Evolutionary conservation across 306 rosid genomes (phyloP).

Genomic region (Castanopsis chinensis): DNA sequence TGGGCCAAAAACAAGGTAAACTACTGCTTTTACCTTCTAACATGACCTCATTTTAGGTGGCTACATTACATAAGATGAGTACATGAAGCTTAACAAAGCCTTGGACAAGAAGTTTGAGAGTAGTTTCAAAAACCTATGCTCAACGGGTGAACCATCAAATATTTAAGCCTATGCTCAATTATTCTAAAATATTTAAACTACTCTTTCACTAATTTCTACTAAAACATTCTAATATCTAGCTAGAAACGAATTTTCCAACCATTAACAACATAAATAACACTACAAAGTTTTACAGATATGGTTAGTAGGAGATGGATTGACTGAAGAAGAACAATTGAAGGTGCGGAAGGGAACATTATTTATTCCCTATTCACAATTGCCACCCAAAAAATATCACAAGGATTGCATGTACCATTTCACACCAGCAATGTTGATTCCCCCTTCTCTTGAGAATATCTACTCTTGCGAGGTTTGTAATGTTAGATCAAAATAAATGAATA

Average conservation of each 20-base stretch:
- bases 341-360: constrained; percentile 70
- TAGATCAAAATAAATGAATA: no score
- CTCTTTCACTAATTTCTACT: no score
- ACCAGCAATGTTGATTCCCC: constrained; percentile 66
- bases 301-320: constrained; percentile 64
- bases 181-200: no score
- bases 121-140: constrained; percentile 29
- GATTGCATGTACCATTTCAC: constrained; percentile 67
- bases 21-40: no score
- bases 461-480: constrained; percentile 63
- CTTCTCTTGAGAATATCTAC: constrained; percentile 47
- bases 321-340: constrained; percentile 48
- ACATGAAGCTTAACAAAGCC: constrained; percentile 39
- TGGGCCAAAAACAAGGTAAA: not conserved
- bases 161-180: no score
- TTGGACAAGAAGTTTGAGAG: constrained; percentile 5
- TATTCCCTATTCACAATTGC: constrained; percentile 65
- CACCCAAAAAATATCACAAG: constrained; percentile 53
- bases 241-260: no score
- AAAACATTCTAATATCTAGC: no score
- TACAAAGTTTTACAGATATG: constrained; percentile 39
- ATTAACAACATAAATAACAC: no score
- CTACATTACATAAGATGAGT: constrained; percentile 36
- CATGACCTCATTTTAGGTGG: constrained; percentile 32
- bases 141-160: constrained; percentile 34